A percentile compares a stretch with the other conserved stretches of the same genome.
phyloP scores from a whole-genome alignment of 805 yeast species.

The Tetrapisispora arboricola region DNA sequence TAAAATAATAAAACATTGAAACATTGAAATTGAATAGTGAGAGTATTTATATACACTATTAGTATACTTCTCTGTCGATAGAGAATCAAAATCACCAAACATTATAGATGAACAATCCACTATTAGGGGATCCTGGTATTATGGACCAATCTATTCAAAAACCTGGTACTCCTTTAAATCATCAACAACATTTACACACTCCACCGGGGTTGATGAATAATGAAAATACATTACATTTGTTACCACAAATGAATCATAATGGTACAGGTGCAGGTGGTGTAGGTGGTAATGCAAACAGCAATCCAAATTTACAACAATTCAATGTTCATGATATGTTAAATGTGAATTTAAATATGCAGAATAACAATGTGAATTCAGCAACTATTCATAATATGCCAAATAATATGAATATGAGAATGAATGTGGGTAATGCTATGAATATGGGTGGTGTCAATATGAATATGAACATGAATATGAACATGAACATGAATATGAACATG shows the following conservation, averaged over 20 bases:
- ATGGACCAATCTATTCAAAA: constrained; percentile 3
- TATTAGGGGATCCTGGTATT: constrained; percentile 17
- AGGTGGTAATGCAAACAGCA: too few species aligned
- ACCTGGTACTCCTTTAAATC: constrained; percentile 7
- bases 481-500: constrained; percentile 1
- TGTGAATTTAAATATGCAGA: constrained; percentile 1
- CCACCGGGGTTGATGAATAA: constrained; percentile 20
- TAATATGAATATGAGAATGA: constrained; percentile 3
- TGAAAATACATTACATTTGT: constrained; percentile 6
- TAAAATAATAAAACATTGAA: too few species aligned
- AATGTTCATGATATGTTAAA: background rate
- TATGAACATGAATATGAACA: constrained; percentile 3
- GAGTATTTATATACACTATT: too few species aligned
- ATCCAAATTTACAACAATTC: constrained; percentile 1
- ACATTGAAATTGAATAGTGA: too few species aligned
- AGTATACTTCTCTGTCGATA: too few species aligned
- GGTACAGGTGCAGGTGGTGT: too few species aligned
- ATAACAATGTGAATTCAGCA: background rate
- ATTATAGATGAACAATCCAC: constrained; percentile 18
- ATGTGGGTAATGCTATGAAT: constrained; percentile 4
- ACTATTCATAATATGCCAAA: background rate
- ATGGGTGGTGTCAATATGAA: constrained; percentile 3
- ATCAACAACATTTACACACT: constrained; percentile 10
- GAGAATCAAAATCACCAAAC: background rate
- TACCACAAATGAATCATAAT: constrained; percentile 11